phyloP scores from a whole-genome alignment of 2,329 filamentous ascomycete species.

The Ilyonectria sp. region DNA sequence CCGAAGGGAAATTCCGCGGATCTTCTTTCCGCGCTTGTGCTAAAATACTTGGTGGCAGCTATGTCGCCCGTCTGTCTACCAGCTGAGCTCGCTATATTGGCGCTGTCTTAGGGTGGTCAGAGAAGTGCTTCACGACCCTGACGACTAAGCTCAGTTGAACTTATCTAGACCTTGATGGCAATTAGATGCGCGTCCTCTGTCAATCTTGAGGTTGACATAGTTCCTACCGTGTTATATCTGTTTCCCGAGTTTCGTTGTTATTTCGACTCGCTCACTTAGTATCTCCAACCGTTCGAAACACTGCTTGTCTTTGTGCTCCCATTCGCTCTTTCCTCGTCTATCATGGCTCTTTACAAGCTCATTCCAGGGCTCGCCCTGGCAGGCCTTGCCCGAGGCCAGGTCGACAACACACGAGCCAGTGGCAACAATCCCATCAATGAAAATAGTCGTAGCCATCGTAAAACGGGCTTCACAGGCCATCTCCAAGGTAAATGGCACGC shows the following conservation, averaged over 20 bases:
- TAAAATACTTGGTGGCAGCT: not conserved
- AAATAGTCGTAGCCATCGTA: constrained; percentile 56
- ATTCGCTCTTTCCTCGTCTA: not conserved
- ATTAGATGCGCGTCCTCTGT: too few species aligned
- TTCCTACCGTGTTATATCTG: not conserved
- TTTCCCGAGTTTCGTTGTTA: not conserved
- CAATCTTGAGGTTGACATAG: not conserved
- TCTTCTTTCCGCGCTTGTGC: not conserved
- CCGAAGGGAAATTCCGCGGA: not conserved
- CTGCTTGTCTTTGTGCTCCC: not conserved
- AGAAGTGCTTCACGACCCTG: not conserved
- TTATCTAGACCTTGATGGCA: not conserved
- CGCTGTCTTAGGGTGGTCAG: not conserved
- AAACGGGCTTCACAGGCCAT: constrained; percentile 56
- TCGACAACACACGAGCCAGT: constrained; percentile 56
- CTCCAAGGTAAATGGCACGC: constrained; percentile 57
- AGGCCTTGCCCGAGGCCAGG: not conserved
- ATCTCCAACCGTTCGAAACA: not conserved
- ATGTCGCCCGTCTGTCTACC: not conserved
- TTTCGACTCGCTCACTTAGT: not conserved
- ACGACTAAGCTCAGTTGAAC: not conserved
- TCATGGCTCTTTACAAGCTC: constrained; percentile 9
- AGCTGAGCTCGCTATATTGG: not conserved
- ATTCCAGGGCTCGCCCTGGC: constrained; percentile 13
- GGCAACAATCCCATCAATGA: constrained; percentile 54